Conservation (phyloP, 495 filamentous ascomycete genomes). For the Aspergillus diversus region DNA sequence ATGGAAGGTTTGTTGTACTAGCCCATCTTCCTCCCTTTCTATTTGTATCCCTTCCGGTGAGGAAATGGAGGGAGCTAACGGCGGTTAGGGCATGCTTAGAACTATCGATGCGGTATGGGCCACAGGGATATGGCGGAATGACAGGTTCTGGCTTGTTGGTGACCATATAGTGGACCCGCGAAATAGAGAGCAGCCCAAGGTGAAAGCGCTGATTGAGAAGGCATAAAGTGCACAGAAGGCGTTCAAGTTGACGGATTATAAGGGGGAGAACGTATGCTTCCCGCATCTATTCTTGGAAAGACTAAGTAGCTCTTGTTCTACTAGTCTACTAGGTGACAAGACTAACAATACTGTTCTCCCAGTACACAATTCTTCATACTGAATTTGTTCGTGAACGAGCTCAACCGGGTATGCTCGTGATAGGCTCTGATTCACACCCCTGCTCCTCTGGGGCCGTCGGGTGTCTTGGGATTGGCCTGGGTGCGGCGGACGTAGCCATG, state of each 20-base stretch:
- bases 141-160: constrained; percentile 51
- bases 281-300: background rate
- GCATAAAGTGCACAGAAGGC: constrained; percentile 37
- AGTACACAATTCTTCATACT: constrained; percentile 53
- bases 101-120: constrained; percentile 38
- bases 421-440: constrained; percentile 54
- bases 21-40: background rate
- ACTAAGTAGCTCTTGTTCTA: background rate
- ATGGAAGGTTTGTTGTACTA: constrained; percentile 35
- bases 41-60: background rate
- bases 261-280: constrained; percentile 41
- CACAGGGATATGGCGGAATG: constrained; percentile 49
- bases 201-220: constrained; percentile 38
- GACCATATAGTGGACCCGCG: constrained; percentile 53
- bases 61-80: background rate
- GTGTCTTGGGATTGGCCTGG: constrained; percentile 48
- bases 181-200: constrained; percentile 34
- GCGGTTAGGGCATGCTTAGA: constrained; percentile 39
- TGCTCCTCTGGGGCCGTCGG: constrained; percentile 47
- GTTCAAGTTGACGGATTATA: constrained; percentile 51
- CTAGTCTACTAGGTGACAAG: background rate
- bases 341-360: background rate
- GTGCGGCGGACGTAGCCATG: constrained; percentile 49
- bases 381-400: constrained; percentile 50
- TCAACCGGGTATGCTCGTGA: constrained; percentile 47